Percentiles rank a stretch among this genome's conserved stretches.
Evolutionary conservation across 305 asterid genomes (phyloP).

Genomic region (Rubia balearica): DNA sequence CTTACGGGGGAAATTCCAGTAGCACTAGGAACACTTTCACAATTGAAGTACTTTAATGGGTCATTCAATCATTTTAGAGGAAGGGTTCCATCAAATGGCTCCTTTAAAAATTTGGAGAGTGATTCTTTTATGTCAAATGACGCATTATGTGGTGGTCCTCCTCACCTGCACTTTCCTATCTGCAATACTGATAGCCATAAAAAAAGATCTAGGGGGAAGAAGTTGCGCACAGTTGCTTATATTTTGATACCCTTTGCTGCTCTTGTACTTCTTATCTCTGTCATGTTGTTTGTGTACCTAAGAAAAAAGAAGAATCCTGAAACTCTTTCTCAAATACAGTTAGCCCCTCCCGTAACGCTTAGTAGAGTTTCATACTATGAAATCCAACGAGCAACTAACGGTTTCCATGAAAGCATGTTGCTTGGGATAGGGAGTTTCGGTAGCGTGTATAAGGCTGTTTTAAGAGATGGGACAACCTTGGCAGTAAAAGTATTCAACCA

Average conservation of each 20-base stretch:
- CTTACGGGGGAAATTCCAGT: conserved; percentile 25
- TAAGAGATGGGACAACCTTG: neutral
- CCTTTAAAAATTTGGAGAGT: neutral
- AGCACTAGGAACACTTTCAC: conserved; percentile 21
- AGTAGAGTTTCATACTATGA: neutral
- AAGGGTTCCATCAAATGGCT: neutral
- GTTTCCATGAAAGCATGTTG: neutral
- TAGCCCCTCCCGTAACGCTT: too few relatives aligned
- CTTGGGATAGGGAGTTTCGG: neutral
- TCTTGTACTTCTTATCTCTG: neutral
- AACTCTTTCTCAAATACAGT: neutral
- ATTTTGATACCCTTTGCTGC: neutral
- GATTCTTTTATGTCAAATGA: conserved; percentile 1
- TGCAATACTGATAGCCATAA: neutral
- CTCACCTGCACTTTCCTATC: neutral
- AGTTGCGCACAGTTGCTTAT: neutral
- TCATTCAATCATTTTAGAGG: conserved; percentile 9
- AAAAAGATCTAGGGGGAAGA: neutral
- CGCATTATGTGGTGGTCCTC: conserved; percentile 8
- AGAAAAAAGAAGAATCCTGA: neutral
- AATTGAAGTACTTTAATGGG: neutral
- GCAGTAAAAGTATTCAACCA: conserved; percentile 1
- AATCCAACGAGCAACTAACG: neutral
- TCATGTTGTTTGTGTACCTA: neutral
- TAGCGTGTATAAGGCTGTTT: neutral